Evolutionary conservation across 768 basidiomycete genomes (phyloP), one percentile per base, ranked within the genome.

Genomic region (Mycena amicta): DNA sequence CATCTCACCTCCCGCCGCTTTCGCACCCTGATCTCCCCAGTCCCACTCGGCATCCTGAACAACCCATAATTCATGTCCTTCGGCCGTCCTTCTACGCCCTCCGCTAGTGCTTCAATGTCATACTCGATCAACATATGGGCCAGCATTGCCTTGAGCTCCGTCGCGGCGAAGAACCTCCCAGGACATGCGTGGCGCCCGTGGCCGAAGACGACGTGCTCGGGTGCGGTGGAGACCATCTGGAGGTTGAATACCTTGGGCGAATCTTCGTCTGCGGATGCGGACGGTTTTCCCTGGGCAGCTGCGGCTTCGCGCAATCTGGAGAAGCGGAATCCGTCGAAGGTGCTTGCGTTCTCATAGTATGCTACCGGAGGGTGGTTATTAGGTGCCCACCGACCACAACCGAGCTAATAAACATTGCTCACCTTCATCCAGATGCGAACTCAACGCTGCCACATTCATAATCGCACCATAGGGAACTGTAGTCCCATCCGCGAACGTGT

Each of bases 401-500:
- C 31, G n/a, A 23, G 40, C 51, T 49, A 6, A 18, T 37, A 37
- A 8, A 37, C n/a, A n/a, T n/a, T n/a, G n/a, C n/a, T n/a, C 33
- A 37, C 33, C 47, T 13, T 4, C 5, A 29, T 49, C 47, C 25
- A 12, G 4, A 25, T 49, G 47, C 27, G 26, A 8, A 6, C 12
- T 8, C 22, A 11, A 6, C 47, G 25, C 22, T 1, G 71, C 55
- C 11, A 65, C 65, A 12, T 56, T 40, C 11, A 77, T 31, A 13
- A 60, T 29, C 18, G 62, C 64, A 8, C 74, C 78, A 26, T 69
- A 67, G 0, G 73, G 74, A 33, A 77, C 60, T 18, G 69, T 52
- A 0, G 70, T 71, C 15, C 76, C 78, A 53, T 79, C 73, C 0
- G 70, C 70, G 45, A 79, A 70, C 6, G 68, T 72, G 53, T 70